Conservation (phyloP, 2,329 filamentous ascomycete species). For the Aspergillus sp. region DNA sequence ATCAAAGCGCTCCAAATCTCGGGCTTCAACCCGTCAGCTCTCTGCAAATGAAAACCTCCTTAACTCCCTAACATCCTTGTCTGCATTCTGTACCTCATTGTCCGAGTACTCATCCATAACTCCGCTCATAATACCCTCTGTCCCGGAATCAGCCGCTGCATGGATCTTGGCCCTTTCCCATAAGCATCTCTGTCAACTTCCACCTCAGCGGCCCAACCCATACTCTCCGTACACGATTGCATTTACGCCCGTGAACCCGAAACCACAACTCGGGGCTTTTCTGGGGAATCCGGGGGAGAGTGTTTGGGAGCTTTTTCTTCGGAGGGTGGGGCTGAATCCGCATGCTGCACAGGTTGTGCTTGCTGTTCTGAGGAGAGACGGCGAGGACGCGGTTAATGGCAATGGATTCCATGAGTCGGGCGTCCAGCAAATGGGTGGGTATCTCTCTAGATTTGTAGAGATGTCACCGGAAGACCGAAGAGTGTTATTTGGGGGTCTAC, state of each 20-base stretch:
- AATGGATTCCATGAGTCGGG: background rate
- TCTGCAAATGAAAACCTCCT: slow-evolving; percentile 14
- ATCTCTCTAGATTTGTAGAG: slow-evolving; percentile 51
- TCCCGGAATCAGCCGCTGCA: slow-evolving; percentile 45
- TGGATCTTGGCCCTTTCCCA: slow-evolving; percentile 59
- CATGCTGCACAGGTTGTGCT: slow-evolving; percentile 69
- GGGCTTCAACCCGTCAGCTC: slow-evolving; percentile 13
- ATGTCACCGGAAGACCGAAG: slow-evolving; percentile 56
- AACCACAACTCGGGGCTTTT: slow-evolving; percentile 8
- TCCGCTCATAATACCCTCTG: slow-evolving; percentile 14
- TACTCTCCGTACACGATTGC: background rate
- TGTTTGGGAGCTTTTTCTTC: slow-evolving; percentile 66
- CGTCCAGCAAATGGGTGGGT: background rate
- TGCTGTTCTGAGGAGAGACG: slow-evolving; percentile 21
- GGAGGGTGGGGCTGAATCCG: slow-evolving; percentile 66
- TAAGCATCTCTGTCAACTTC: slow-evolving; percentile 38
- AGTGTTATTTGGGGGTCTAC: slow-evolving; percentile 49
- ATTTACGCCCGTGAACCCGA: slow-evolving; percentile 13
- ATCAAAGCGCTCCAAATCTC: slow-evolving; percentile 18
- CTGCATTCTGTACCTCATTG: slow-evolving; percentile 26
- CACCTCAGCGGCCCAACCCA: background rate
- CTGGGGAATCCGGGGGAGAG: slow-evolving; percentile 56
- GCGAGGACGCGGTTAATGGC: slow-evolving; percentile 9
- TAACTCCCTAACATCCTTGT: slow-evolving; percentile 19
- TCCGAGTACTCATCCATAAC: slow-evolving; percentile 13